Percentiles rank a stretch among this genome's conserved stretches.
phyloP scores from a whole-genome alignment of 441 rosid species.

The Pelargonium fulgidum region DNA sequence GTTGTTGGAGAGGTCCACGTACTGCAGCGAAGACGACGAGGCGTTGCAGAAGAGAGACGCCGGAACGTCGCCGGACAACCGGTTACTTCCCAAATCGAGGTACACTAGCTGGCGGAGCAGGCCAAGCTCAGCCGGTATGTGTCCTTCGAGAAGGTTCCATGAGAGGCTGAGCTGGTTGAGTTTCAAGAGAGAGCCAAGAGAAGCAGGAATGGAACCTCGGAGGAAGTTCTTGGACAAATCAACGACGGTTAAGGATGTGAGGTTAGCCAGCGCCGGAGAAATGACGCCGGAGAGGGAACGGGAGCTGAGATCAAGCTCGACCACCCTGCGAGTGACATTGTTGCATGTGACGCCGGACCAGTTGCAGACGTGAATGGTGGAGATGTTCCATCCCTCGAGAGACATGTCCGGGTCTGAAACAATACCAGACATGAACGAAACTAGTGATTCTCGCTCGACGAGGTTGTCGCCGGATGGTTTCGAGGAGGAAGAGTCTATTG shows the following conservation, averaged over 20 bases:
- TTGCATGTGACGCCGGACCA: constrained; percentile 71
- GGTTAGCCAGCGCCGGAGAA: constrained; percentile 52
- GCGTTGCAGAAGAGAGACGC: constrained; percentile 50
- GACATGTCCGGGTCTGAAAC: constrained; percentile 40
- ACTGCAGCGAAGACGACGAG: constrained; percentile 28
- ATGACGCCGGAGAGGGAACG: constrained; percentile 52
- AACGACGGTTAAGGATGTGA: constrained; percentile 53
- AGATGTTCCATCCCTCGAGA: constrained; percentile 42
- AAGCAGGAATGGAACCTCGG: constrained; percentile 50
- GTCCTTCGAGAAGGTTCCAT: constrained; percentile 64
- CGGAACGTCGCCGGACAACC: constrained; percentile 51
- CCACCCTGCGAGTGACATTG: constrained; percentile 35
- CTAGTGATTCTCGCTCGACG: constrained; percentile 42
- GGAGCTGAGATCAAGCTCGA: constrained; percentile 51
- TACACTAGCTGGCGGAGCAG: constrained; percentile 40
- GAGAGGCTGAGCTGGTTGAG: constrained; percentile 56
- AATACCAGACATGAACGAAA: constrained; percentile 51
- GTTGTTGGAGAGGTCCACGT: constrained; percentile 40
- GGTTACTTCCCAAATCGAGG: constrained; percentile 54
- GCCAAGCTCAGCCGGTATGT: constrained; percentile 53
- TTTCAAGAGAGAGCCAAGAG: constrained; percentile 42
- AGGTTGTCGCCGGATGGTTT: too few species aligned
- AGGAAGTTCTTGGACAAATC: constrained; percentile 74
- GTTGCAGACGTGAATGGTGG: constrained; percentile 42
- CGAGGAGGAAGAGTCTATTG: too few species aligned